A percentile compares a stretch with the other conserved stretches of the same genome.
Evolutionary conservation across 208 protist species (phyloP).

Genomic region (Porcisia deanei): DNA sequence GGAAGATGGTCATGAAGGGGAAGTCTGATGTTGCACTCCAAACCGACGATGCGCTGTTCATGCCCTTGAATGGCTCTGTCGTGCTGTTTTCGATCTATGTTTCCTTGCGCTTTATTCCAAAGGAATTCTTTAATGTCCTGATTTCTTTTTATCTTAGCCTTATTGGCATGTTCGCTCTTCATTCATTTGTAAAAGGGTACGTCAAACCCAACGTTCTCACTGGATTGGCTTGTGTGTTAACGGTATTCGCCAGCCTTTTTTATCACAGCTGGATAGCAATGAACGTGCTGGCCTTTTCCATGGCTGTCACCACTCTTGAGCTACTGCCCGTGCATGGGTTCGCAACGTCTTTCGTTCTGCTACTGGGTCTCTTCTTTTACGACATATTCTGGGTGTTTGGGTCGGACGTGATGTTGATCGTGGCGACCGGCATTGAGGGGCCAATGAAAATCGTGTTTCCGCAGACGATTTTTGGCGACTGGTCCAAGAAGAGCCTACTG

Average conservation of each 20-base stretch:
- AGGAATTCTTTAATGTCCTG: slow-evolving; percentile 70
- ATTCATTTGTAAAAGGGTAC: slow-evolving; percentile 57
- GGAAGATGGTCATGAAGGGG: slow-evolving; percentile 36
- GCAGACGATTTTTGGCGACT: slow-evolving; percentile 74
- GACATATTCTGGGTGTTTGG: slow-evolving; percentile 99
- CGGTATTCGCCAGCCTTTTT: slow-evolving; percentile 60
- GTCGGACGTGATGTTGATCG: slow-evolving; percentile 96
- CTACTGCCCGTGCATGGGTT: slow-evolving; percentile 60
- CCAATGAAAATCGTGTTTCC: slow-evolving; percentile 97
- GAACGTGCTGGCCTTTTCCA: slow-evolving; percentile 93
- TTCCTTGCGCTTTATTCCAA: slow-evolving; percentile 76
- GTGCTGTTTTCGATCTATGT: slow-evolving; percentile 82
- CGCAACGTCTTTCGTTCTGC: slow-evolving; percentile 69
- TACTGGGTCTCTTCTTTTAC: slow-evolving; percentile 96
- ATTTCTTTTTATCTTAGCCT: slow-evolving; percentile 77
- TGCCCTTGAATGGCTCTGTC: slow-evolving; percentile 83
- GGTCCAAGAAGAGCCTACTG: slow-evolving; percentile 88
- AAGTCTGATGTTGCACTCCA: slow-evolving; percentile 40
- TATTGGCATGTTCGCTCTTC: slow-evolving; percentile 67
- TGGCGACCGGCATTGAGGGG: slow-evolving; percentile 94
- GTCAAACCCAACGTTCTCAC: slow-evolving; percentile 67
- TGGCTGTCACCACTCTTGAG: slow-evolving; percentile 81
- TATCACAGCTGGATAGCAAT: slow-evolving; percentile 94
- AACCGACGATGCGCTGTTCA: slow-evolving; percentile 55
- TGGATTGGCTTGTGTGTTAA: slow-evolving; percentile 53